Conservation (phyloP, 1,284 basidiomycete species). For the Kalmanozyma brasiliensis region DNA sequence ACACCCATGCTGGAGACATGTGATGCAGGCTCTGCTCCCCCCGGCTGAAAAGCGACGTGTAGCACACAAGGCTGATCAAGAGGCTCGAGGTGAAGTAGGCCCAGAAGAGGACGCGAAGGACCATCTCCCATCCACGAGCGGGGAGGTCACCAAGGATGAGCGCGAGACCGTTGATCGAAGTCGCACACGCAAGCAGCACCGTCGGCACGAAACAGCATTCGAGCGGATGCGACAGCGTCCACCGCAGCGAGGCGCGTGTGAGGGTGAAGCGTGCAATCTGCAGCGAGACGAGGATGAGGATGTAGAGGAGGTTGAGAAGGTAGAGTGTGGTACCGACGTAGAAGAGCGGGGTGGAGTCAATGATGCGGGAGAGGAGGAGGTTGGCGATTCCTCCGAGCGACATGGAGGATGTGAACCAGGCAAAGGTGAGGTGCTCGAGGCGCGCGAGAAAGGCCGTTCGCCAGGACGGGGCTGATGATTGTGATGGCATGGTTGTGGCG, state of each 20-base stretch:
- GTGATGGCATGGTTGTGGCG: not conserved
- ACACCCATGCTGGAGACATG: slow-evolving; percentile 42
- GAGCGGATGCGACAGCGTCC: slow-evolving; percentile 31
- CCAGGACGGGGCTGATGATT: not conserved
- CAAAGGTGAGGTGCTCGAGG: slow-evolving; percentile 30
- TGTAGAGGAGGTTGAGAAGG: slow-evolving; percentile 24
- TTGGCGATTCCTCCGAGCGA: slow-evolving; percentile 33
- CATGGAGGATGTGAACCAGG: slow-evolving; percentile 43
- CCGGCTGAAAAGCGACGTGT: slow-evolving; percentile 8
- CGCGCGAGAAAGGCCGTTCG: not conserved
- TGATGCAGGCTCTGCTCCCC: slow-evolving; percentile 24
- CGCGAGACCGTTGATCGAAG: slow-evolving; percentile 19
- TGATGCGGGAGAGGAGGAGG: slow-evolving; percentile 24
- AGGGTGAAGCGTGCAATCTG: slow-evolving; percentile 21
- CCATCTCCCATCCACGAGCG: not conserved
- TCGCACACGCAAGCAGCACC: slow-evolving; percentile 23
- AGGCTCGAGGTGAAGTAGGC: slow-evolving; percentile 15
- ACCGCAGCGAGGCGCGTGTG: slow-evolving; percentile 4
- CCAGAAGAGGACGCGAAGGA: slow-evolving; percentile 21
- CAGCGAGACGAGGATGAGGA: slow-evolving; percentile 12
- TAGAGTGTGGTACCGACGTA: slow-evolving; percentile 21
- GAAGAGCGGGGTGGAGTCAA: slow-evolving; percentile 8
- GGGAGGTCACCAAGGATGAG: not conserved
- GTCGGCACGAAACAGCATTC: slow-evolving; percentile 46
- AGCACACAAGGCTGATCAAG: slow-evolving; percentile 13